Evolutionary conservation across 306 rosid genomes (phyloP).

Genomic region (Vigna trinervia): DNA sequence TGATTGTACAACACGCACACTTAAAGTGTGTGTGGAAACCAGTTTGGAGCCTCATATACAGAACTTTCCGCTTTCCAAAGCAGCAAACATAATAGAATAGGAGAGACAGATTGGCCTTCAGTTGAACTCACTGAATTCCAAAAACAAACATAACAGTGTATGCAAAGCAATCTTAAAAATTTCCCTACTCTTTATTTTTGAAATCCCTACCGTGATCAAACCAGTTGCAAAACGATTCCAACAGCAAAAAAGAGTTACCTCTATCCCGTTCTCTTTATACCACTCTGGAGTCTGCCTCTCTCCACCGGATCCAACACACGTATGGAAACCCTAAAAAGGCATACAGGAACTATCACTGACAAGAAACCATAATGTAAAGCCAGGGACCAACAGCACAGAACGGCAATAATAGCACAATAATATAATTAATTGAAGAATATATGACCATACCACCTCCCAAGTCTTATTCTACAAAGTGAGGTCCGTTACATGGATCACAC

Average conservation of each 20-base stretch:
- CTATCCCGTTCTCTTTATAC: conserved; percentile 89
- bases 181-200: background rate
- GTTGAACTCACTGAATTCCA: too few species aligned
- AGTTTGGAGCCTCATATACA: too few species aligned
- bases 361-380: background rate
- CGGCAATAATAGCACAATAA: background rate
- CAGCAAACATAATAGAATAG: too few species aligned
- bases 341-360: conserved; percentile 23
- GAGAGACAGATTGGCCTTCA: too few species aligned
- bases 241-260: conserved; percentile 56
- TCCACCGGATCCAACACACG: conserved; percentile 98
- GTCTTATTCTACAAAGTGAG: background rate
- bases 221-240: conserved; percentile 18
- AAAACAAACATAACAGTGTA: background rate
- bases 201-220: background rate
- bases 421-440: conserved; percentile 3
- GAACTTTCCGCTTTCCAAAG: too few species aligned
- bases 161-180: background rate
- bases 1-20: conserved; percentile 13
- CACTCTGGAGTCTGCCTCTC: conserved; percentile 94
- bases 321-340: conserved; percentile 81
- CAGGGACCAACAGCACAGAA: background rate
- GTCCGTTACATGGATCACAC: background rate
- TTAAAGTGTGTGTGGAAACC: too few species aligned
- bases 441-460: background rate